Evolutionary conservation across 2,329 filamentous ascomycete species (phyloP), one percentile per base, ranked within the genome.

Genomic region (Paecilomyces formosus): DNA sequence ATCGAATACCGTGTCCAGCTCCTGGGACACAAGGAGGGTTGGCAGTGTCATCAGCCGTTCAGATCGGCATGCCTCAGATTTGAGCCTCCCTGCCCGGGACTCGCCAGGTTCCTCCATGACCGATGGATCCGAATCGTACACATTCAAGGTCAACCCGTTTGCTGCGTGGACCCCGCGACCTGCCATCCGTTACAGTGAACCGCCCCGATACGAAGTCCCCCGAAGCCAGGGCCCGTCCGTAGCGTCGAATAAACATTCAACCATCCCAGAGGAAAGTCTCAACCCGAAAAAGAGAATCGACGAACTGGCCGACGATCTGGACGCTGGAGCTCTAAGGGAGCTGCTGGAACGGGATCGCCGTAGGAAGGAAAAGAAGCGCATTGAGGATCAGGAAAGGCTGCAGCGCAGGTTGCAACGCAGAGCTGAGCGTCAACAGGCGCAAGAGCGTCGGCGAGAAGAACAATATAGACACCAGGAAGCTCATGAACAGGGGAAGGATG

Each of bases 281-380:
- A 85, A 67, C 74, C 89, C 70, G 75, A 90, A 75, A 76, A 89
- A 73, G 75, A 79, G 80, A 33, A 82, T 88, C 53, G 84, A 87
- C 59, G 82, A 84, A 52, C 72, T 97, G 52, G 94, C 92, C 22
- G 89, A 97, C 69, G 88, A 90, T 60, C 80, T 99, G 57, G 90
- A 91, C 74, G 89, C 94, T 3, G 85, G 88, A 56, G 92, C 91
- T 65, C 73, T 99, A 45, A 84, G 93, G 59, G 89, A 96, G 70
- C 80, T 97, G 30, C 88, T 99, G 84, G 94, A 99, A 66, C 82
- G 94, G 60, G 94, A 99, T 68, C 82, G 87, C 64, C 85, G 92
- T 66, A 84, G 94, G 58, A 85, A 83, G 63, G 90, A 96, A 64
- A 85, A 86, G 70, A 92, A 89, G 74, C 84, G 82, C 56, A 81